Conservation (phyloP, 495 filamentous ascomycete genomes). For the Penicillium steckii region DNA sequence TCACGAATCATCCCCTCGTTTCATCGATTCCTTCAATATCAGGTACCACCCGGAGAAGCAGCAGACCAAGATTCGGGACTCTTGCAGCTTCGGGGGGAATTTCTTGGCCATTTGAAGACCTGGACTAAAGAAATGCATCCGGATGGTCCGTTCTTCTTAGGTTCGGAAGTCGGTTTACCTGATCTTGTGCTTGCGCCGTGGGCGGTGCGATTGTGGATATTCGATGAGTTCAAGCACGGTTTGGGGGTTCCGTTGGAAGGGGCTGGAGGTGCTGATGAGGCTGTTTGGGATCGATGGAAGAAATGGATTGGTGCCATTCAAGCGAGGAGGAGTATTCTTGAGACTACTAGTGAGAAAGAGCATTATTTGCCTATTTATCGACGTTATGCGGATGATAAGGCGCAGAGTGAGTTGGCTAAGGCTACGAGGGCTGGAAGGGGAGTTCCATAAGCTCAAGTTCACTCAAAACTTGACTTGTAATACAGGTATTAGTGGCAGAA, state of each 20-base stretch:
- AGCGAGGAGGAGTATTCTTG: constrained; percentile 52
- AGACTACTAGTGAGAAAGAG: constrained; percentile 62
- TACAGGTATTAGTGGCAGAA: too few relatives aligned
- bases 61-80: constrained; percentile 28
- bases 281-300: constrained; percentile 59
- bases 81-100: constrained; percentile 46
- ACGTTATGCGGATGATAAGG: constrained; percentile 70
- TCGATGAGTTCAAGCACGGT: constrained; percentile 68
- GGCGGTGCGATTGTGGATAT: constrained; percentile 65
- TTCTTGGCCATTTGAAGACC: constrained; percentile 49
- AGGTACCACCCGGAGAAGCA: constrained; percentile 24
- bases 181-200: constrained; percentile 67
- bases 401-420: constrained; percentile 67
- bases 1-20: constrained; percentile 62
- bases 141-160: constrained; percentile 63
- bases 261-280: constrained; percentile 47
- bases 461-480: background rate
- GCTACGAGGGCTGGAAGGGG: constrained; percentile 61
- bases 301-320: constrained; percentile 58
- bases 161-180: constrained; percentile 52
- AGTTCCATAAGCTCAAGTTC: constrained; percentile 49
- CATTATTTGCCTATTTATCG: constrained; percentile 64
- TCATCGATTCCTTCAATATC: constrained; percentile 64
- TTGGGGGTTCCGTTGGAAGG: constrained; percentile 54
- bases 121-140: constrained; percentile 59